Percentiles rank a stretch among this genome's conserved stretches.
Evolutionary conservation across 225 moss, liverwort and hornwort species (phyloP).

Genomic region (Lunularia cruciata): DNA sequence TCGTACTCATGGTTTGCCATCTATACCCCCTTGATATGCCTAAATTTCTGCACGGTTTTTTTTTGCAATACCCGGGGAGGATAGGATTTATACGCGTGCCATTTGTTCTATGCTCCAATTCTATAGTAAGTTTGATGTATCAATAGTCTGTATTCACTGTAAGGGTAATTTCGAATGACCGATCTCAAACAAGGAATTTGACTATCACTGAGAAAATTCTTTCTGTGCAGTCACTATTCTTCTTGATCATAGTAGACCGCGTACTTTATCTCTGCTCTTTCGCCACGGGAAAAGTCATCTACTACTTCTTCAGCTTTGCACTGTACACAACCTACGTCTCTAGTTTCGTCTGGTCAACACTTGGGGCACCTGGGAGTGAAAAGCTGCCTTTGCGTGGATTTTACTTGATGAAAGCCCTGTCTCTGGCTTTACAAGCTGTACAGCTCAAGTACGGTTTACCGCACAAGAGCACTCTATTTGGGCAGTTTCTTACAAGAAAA

Average conservation of each 20-base stretch:
- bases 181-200: neutral
- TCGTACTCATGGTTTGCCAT: conserved; percentile 73
- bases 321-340: conserved; percentile 80
- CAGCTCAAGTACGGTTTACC: conserved; percentile 92
- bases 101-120: too few species aligned
- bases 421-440: conserved; percentile 77
- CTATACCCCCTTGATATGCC: neutral
- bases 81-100: too few species aligned
- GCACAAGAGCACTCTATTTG: conserved; percentile 78
- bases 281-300: conserved; percentile 83
- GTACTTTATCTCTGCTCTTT: conserved; percentile 82
- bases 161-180: too few species aligned
- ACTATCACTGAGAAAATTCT: neutral
- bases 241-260: conserved; percentile 84
- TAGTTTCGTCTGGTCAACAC: conserved; percentile 58
- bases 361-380: conserved; percentile 34
- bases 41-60: neutral
- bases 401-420: conserved; percentile 84
- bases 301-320: conserved; percentile 68
- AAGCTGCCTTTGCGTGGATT: conserved; percentile 68
- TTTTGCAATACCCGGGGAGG: too few species aligned
- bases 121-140: too few species aligned
- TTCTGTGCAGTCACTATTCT: conserved; percentile 76
- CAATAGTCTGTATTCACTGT: too few species aligned
- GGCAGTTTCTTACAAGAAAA: conserved; percentile 78